Base-by-base conservation (phyloP, 2,329 filamentous ascomycete species). In the Macrophomina phaseolina region DNA sequence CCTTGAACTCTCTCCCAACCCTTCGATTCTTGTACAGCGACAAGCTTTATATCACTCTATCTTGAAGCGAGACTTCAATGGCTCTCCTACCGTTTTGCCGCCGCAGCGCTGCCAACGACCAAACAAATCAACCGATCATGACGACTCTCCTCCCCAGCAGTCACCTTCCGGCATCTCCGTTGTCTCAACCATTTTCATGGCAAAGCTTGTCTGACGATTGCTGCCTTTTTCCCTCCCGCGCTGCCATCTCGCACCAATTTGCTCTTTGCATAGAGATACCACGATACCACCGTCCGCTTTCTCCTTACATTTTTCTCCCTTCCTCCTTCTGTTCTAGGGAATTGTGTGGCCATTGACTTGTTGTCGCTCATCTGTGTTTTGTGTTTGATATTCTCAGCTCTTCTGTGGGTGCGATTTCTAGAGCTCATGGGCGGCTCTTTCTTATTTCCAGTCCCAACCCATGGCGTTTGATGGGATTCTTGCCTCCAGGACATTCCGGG, bases 61-160 rank as follows among this genome's bases (percentile, higher is more conserved):
- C 58, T 30, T 45, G 58, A 62, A 62, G 58, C 42, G 58, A 62
- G 58, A 38, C 58, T 62, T 62, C 58, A 62, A 62, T 62, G 42
- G 58, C 58, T 62, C 58, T 62, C 30, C 32, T 49, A 61, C 56
- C 18, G 12, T 23, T 61, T 28, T 6, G 7, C 23, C 42, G 40
- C 30, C 42, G 7, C 30, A 48, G 56, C 42, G 56, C 56, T 48
- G 56, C 56, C 42, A 61, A 61, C 56, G 56, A 61, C 42, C 28
- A 48, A 36, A 14, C 58, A 38, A 34, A 30, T 8, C 30, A 60
- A 16, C 58, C 18, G 23, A 62, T 48, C 42, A 62, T 62, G 58
- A 62, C 58, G 58, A 62, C 45, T 62, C 58, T 62, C 58, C 58
- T 62, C 58, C 30, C 8, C 58, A 49, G 58, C 58, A 62, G 45